Base-by-base conservation (phyloP, 2,329 filamentous ascomycete genomes). In the Monosporascus sp. region DNA sequence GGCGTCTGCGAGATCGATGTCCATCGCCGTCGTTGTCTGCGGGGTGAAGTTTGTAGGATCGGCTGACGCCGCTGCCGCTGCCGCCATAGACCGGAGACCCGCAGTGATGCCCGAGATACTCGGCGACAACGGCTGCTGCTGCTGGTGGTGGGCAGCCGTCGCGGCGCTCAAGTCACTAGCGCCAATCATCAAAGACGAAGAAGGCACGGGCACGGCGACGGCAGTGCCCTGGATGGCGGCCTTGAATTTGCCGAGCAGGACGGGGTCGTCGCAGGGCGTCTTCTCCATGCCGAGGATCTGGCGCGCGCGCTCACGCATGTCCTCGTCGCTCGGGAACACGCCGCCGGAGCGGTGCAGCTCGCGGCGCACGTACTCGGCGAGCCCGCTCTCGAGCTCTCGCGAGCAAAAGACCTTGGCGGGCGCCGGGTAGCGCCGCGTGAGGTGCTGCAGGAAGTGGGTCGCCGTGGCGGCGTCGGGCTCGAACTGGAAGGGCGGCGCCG, bases 361-460 rank as follows among this genome's bases (percentile, higher is more conserved):
- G 2, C 65, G 61, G 31, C 71, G 67, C 6, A 81, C 78, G 57
- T 76, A 81, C 18, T 73, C 71, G 11, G 71, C 63, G 15, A 85
- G 68, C 2, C 77, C 79, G n/a, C 64, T 69, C 64, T 85, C 82
- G 22, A 85, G 72, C 60, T 84, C 80, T 6, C 79, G 71, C 18
- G 78, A 81, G 65, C 79, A 83, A 63, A 85, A 85, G 0, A 84
- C 72, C 8, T 66, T 65, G 0, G 79, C 76, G 0, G 78, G 78
- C 9, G 74, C 72, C 15, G 71, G 68, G 53, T 74, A 75, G 6
- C 74, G 70, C 8, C 68, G 71, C 1, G 70, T 67, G 37, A 81
- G 68, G 2, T 68, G 70, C 56, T 74, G 70, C 36, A 81, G 59
- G 59, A 74, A 82, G 49, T 74, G 74, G 65, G 77, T 77, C 1